Conservation (phyloP, 257 asterid genomes). For the Ehretia macrophylla region DNA sequence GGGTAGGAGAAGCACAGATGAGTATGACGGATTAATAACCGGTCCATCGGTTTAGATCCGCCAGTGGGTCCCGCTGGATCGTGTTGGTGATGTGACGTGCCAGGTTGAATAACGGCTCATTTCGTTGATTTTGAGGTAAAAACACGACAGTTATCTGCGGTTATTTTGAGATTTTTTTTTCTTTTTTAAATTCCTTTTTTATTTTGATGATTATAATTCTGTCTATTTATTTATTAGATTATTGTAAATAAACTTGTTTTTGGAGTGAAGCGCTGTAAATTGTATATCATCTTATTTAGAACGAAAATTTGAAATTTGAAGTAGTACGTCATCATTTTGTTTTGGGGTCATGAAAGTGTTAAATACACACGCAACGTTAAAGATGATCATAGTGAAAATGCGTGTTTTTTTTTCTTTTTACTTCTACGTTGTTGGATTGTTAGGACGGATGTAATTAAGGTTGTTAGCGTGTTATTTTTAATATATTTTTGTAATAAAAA, state of each 20-base stretch:
- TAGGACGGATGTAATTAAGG: no score
- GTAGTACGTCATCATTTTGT: no score
- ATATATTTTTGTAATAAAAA: no score
- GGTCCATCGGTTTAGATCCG: slow-evolving; percentile 19
- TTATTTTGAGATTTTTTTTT: not conserved
- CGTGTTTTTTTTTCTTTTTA: no score
- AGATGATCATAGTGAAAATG: no score
- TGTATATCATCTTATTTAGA: not conserved
- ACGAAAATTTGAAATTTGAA: not conserved
- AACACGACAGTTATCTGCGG: not conserved
- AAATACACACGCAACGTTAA: no score
- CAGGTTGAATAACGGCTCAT: not conserved
- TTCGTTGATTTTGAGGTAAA: not conserved
- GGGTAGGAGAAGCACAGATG: slow-evolving; percentile 62
- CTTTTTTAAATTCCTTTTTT: no score
- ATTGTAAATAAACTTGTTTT: not conserved
- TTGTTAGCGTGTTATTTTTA: no score
- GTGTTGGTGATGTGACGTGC: not conserved
- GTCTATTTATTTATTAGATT: not conserved
- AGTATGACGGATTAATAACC: slow-evolving; percentile 30
- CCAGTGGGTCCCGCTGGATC: slow-evolving; percentile 16
- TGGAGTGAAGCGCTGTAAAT: not conserved
- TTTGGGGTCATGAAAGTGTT: no score
- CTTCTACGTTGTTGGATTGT: no score
- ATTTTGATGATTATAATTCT: no score